Evolutionary conservation across 2,329 filamentous ascomycete species (phyloP).

Genomic region (Pestalotiopsis sp.): DNA sequence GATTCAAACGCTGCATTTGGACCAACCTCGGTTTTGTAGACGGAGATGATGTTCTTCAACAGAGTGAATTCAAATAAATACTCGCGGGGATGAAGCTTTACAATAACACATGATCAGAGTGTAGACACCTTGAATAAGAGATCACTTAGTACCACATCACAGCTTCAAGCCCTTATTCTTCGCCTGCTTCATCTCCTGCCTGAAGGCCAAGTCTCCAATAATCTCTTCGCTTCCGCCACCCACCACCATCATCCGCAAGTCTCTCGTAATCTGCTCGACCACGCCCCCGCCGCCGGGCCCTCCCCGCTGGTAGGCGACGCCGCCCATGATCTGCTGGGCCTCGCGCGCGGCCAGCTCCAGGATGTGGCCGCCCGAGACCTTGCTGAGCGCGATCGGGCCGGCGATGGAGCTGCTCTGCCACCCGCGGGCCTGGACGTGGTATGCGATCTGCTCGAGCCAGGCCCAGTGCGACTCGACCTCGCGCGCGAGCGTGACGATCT

Average conservation of each 20-base stretch:
- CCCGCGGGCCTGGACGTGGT: conserved; percentile 43
- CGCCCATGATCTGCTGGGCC: conserved; percentile 52
- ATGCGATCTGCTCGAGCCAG: conserved; percentile 60
- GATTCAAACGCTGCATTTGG: too few relatives aligned
- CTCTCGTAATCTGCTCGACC: conserved; percentile 51
- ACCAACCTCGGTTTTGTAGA: too few relatives aligned
- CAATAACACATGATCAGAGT: too few relatives aligned
- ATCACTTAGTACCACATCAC: neutral
- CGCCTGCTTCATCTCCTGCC: conserved; percentile 38
- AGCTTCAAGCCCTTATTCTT: conserved; percentile 18
- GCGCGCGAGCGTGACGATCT: conserved; percentile 56
- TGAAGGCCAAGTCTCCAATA: conserved; percentile 46
- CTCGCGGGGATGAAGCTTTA: too few relatives aligned
- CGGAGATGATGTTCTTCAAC: too few relatives aligned
- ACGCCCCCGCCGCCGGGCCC: conserved; percentile 46
- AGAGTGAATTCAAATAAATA: too few relatives aligned
- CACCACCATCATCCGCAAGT: conserved; percentile 52
- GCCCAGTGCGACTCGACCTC: conserved; percentile 61
- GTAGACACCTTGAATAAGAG: neutral
- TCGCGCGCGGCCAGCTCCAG: conserved; percentile 50
- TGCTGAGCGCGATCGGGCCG: conserved; percentile 31
- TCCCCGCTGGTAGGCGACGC: conserved; percentile 46
- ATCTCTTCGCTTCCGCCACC: conserved; percentile 56
- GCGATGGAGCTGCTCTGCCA: conserved; percentile 32
- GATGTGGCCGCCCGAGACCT: conserved; percentile 47